A percentile compares a stretch with the other conserved stretches of the same genome.
Conservation (phyloP, 176 grass and related monocot genomes). For the Carex scoparia region DNA sequence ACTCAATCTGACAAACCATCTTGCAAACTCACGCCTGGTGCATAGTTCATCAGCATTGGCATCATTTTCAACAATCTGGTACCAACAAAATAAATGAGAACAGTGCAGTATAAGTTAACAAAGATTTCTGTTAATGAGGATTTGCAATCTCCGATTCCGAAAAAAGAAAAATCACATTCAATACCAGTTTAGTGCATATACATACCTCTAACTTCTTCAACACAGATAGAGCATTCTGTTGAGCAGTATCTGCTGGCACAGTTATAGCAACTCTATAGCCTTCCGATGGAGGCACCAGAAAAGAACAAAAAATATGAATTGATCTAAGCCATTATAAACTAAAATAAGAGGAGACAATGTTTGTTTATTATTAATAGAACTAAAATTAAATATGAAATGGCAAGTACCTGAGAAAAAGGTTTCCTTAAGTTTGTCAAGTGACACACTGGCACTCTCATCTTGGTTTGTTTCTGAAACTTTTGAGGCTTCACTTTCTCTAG, state of each 20-base stretch:
- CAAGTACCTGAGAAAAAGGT: conserved; percentile 23
- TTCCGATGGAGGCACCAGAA: conserved; percentile 1
- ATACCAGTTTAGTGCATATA: background rate
- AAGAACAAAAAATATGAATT: conserved; percentile 11
- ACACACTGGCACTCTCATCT: conserved; percentile 28
- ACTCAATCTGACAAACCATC: conserved; percentile 82
- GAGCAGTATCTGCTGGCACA: conserved; percentile 51
- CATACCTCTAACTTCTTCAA: conserved; percentile 84
- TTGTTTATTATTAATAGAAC: background rate
- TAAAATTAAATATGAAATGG: background rate
- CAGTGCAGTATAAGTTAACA: conserved; percentile 14
- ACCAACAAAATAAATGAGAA: conserved; percentile 6
- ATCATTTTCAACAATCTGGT: conserved; percentile 85
- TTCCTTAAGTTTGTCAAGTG: conserved; percentile 25
- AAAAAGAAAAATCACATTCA: background rate
- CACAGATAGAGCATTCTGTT: conserved; percentile 71
- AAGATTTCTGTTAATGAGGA: background rate
- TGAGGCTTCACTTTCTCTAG: conserved; percentile 20
- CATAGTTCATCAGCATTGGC: conserved; percentile 58
- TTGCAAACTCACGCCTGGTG: conserved; percentile 80
- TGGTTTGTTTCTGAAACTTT: conserved; percentile 22
- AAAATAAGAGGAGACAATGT: background rate
- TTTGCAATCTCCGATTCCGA: background rate
- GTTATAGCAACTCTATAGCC: conserved; percentile 33
- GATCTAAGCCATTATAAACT: background rate